Evolutionary conservation across 1,284 basidiomycete genomes (phyloP).

Genomic region (Ganoderma leucocontextum): DNA sequence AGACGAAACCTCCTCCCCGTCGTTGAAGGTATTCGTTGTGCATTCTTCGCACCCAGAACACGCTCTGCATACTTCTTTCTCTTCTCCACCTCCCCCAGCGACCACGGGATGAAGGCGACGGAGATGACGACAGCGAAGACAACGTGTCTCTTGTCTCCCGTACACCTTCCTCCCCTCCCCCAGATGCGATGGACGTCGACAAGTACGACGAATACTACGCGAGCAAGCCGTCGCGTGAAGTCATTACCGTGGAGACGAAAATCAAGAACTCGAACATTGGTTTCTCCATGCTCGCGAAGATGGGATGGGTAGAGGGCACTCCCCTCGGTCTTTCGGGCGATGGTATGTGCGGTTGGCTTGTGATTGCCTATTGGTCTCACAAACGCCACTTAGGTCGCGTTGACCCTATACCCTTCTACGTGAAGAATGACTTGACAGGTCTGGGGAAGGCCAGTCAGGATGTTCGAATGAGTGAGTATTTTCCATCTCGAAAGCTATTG

Average conservation of each 20-base stretch:
- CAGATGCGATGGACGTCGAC: conserved; percentile 63
- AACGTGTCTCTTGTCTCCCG: conserved; percentile 76
- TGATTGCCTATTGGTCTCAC: not conserved
- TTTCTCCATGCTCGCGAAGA: conserved; percentile 78
- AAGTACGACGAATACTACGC: conserved; percentile 74
- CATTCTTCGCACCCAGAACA: conserved; percentile 50
- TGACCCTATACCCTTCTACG: conserved; percentile 81
- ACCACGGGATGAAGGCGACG: conserved; percentile 48
- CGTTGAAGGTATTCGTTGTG: conserved; percentile 74
- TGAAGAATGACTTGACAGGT: conserved; percentile 79
- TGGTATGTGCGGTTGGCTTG: conserved; percentile 51
- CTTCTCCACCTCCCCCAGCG: conserved; percentile 60
- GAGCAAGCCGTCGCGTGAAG: conserved; percentile 55
- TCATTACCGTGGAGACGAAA: conserved; percentile 80
- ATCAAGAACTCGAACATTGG: conserved; percentile 81
- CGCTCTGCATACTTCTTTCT: conserved; percentile 41
- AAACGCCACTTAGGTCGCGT: conserved; percentile 63
- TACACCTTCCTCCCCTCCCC: conserved; percentile 63
- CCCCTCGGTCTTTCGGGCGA: conserved; percentile 79
- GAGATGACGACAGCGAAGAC: conserved; percentile 57
- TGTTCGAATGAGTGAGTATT: conserved; percentile 64
- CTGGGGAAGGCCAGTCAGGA: conserved; percentile 81
- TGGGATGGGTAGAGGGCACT: conserved; percentile 83
- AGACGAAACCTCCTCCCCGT: conserved; percentile 31
- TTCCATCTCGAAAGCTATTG: not conserved